Evolutionary conservation across 371 early-diverging fungal genomes (phyloP).

Genomic region (Mortierella sp.): DNA sequence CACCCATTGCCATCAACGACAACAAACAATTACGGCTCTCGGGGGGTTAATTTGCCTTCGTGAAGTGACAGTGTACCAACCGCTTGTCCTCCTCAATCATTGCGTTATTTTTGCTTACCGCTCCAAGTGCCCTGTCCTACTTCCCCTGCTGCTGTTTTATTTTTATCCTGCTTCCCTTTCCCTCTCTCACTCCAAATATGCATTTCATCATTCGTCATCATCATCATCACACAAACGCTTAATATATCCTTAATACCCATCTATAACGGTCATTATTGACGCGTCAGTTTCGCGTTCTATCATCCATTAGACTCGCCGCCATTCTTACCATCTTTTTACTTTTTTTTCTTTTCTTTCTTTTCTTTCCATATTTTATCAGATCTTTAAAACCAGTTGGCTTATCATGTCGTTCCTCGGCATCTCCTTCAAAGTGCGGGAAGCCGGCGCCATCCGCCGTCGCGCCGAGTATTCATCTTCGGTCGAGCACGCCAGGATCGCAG

Average conservation of each 20-base stretch:
- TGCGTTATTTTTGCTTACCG: neutral
- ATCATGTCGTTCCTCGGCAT: constrained; percentile 14
- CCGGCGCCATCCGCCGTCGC: constrained; percentile 32
- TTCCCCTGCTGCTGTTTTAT: no score
- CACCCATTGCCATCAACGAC: neutral
- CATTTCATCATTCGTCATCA: no score
- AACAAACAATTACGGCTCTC: no score
- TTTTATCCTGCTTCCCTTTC: no score
- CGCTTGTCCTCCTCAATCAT: no score
- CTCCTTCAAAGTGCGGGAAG: constrained; percentile 20
- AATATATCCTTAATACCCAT: no score
- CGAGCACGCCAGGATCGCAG: neutral
- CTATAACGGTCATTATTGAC: neutral
- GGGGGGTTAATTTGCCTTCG: no score
- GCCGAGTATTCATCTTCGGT: constrained; percentile 30
- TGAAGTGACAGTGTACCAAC: no score
- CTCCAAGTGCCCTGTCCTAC: no score
- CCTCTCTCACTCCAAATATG: neutral
- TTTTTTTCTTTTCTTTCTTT: neutral
- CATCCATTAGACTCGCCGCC: neutral
- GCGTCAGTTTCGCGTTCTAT: neutral
- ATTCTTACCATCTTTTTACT: no score
- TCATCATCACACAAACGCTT: no score
- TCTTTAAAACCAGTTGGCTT: neutral
- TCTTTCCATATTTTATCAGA: neutral